Percentiles rank a stretch among this genome's conserved stretches.
phyloP scores from a whole-genome alignment of 139 green algal genomes.

The Desmodesmus armatus region DNA sequence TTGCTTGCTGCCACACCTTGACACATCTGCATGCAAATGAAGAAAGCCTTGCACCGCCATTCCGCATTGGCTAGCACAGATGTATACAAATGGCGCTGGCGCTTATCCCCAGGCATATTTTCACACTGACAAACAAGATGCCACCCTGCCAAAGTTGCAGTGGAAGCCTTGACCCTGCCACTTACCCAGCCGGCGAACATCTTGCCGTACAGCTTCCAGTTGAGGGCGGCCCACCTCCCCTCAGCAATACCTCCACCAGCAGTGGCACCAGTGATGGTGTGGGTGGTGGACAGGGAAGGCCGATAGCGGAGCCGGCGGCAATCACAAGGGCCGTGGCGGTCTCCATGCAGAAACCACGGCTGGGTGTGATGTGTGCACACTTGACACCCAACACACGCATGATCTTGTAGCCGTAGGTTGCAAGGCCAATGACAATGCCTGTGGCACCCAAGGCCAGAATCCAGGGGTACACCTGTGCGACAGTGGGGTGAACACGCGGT shows the following conservation, averaged over 20 bases:
- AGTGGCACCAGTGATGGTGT: conserved; percentile 58
- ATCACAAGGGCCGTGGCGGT: conserved; percentile 64
- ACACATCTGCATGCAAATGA: not conserved
- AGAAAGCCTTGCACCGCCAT: not conserved
- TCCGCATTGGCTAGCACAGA: not conserved
- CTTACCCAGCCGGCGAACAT: conserved; percentile 9
- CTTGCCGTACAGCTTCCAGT: conserved; percentile 20
- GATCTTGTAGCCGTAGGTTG: conserved; percentile 69
- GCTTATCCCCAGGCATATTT: too few species aligned
- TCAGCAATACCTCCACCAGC: conserved; percentile 21
- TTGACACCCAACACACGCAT: conserved; percentile 44
- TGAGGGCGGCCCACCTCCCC: not conserved
- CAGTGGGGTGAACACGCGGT: too few species aligned
- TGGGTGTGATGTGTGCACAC: conserved; percentile 58
- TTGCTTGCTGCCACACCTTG: not conserved
- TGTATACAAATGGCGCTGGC: not conserved
- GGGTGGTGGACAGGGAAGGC: conserved; percentile 69
- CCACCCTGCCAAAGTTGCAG: not conserved
- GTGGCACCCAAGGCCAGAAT: conserved; percentile 40
- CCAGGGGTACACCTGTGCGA: conserved; percentile 32
- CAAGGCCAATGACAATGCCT: conserved; percentile 87
- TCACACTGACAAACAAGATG: not conserved
- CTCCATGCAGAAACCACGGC: conserved; percentile 78
- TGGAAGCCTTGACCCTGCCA: not conserved
- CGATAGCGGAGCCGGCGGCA: conserved; percentile 55